Evolutionary conservation across 2,329 filamentous ascomycete species (phyloP).

Genomic region (Alternaria dauci): DNA sequence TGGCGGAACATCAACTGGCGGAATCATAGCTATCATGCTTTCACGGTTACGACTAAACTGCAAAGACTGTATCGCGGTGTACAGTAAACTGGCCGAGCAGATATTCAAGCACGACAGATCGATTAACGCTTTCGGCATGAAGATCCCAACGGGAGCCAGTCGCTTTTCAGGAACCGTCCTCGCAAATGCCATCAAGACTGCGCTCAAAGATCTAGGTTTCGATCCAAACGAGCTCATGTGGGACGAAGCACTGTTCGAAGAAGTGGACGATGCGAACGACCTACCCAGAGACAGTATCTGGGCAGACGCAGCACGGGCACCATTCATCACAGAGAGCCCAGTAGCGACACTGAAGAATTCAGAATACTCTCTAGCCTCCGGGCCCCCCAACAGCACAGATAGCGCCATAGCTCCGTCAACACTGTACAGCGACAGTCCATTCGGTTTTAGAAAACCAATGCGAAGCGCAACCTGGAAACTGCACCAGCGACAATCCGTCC

Average conservation of each 20-base stretch:
- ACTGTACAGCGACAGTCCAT: constrained; percentile 25
- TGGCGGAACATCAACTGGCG: constrained; percentile 52
- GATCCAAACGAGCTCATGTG: constrained; percentile 51
- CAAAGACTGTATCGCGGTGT: constrained; percentile 50
- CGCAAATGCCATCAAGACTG: constrained; percentile 48
- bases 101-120: constrained; percentile 52
- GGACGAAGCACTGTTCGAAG: constrained; percentile 52
- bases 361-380: constrained; percentile 18
- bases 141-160: constrained; percentile 47
- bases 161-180: constrained; percentile 50
- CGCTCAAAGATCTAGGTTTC: constrained; percentile 45
- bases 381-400: constrained; percentile 10
- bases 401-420: constrained; percentile 9
- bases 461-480: constrained; percentile 47
- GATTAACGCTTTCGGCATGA: constrained; percentile 45
- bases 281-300: constrained; percentile 47
- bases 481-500: constrained; percentile 44
- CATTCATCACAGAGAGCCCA: constrained; percentile 40
- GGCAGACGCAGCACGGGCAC: constrained; percentile 35
- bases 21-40: constrained; percentile 52
- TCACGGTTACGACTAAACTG: constrained; percentile 50
- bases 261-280: constrained; percentile 37
- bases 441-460: constrained; percentile 20
- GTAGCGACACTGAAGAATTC: constrained; percentile 31
- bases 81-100: constrained; percentile 46